Conservation (phyloP, 768 basidiomycete genomes). For the Auricularia sp. region DNA sequence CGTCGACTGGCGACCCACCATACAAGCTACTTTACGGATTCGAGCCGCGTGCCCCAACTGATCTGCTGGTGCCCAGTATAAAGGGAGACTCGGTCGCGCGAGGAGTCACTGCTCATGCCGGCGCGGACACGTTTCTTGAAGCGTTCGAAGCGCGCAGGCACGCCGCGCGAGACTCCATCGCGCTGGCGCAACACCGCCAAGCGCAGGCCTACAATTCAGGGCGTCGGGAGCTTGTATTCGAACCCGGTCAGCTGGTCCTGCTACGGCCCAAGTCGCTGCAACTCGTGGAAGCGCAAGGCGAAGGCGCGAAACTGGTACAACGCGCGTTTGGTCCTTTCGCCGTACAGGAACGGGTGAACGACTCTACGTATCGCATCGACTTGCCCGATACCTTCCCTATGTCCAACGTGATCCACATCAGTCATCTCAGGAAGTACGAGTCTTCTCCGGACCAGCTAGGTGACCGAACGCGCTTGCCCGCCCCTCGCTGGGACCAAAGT, state of each 20-base stretch:
- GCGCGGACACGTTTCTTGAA: background rate
- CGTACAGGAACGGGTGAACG: slow-evolving; percentile 14
- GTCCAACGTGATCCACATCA: slow-evolving; percentile 15
- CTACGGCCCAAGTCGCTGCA: slow-evolving; percentile 22
- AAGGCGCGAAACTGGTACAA: slow-evolving; percentile 16
- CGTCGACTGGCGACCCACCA: slow-evolving; percentile 26
- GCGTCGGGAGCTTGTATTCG: slow-evolving; percentile 11
- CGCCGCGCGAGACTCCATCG: slow-evolving; percentile 12
- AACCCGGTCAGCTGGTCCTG: slow-evolving; percentile 15
- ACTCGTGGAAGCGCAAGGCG: slow-evolving; percentile 13
- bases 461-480: slow-evolving; percentile 18
- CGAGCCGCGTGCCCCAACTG: slow-evolving; percentile 13
- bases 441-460: slow-evolving; percentile 7
- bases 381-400: background rate
- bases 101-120: background rate
- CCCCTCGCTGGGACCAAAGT: background rate
- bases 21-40: slow-evolving; percentile 28
- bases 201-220: slow-evolving; percentile 15
- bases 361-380: background rate
- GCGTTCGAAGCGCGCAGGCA: background rate
- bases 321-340: slow-evolving; percentile 17
- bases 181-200: slow-evolving; percentile 17
- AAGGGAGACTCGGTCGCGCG: background rate
- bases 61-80: background rate
- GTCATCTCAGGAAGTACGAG: slow-evolving; percentile 15